Base-by-base conservation (phyloP, 129 eudicot genomes). In the Erigeron canadensis region DNA sequence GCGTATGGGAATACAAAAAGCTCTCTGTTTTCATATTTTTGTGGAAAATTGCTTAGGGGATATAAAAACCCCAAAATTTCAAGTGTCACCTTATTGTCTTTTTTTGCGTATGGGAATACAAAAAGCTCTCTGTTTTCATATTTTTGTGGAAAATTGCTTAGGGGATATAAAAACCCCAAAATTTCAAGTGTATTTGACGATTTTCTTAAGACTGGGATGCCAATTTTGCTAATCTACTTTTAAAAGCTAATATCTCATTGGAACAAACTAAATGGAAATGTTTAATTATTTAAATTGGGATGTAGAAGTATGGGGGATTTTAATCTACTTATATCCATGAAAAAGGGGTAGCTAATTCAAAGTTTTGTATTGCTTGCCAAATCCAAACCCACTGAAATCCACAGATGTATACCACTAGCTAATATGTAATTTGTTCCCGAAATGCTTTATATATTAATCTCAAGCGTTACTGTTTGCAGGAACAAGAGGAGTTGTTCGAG, bases 401-500 rank as follows among this genome's bases (percentile, higher is more conserved):
- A 28, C 34, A 28, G 34, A 28, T 28, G 34, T 28, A 28, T 28
- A 28, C 7, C 5, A 2, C 7, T 16, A 53, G 58, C n/a, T 61
- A 37, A 37, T n/a, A 17, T 61, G 66, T 59, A 6, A 61, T 61
- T 45, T 65, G 37, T 43, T 75, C 8, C 53, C 19, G 51, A 43
- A n/a, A 28, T 28, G 7, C 13, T 28, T 34, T 22, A 66, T 66
- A 39, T 45, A 10, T 45, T 45, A 10, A 39, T 62, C 44, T 37
- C 48, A 60, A 58, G 37, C 71, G 44, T 75, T 44, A 16, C 69
- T 60, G 50, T 74, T 40, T 63, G 17, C 85, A 92, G 98, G 96
- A 84, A 62, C 78, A 95, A 22, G 98, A 93, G 54, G 98, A 93
- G 84, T 80, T 93, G 81, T 93, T 93, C 58, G 98, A 93, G 88